Percentiles rank a stretch among this genome's conserved stretches.
Conservation (phyloP, 345 rosid species). For the Dovyalis caffra region DNA sequence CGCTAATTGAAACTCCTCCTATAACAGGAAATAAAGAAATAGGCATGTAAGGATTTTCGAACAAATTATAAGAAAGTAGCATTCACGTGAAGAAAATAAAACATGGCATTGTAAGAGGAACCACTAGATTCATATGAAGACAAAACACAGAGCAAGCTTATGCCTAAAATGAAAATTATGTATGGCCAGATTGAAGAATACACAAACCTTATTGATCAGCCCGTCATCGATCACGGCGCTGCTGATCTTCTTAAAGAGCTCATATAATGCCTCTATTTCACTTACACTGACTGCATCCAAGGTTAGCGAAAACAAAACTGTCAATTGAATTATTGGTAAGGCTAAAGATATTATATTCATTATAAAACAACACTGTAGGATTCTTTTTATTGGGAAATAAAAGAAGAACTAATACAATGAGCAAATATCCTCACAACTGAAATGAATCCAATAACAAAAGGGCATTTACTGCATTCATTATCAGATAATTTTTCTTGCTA, state of each 20-base stretch:
- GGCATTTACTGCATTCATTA: neutral
- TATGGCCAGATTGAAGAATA: neutral
- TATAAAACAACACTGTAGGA: neutral
- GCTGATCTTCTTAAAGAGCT: constrained; percentile 97
- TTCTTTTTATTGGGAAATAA: neutral
- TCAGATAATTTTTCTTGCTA: neutral
- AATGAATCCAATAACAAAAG: neutral
- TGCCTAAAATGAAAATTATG: neutral
- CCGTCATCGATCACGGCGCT: constrained; percentile 99
- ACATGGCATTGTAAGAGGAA: neutral
- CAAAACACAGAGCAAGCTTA: neutral
- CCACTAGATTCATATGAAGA: constrained; percentile 7
- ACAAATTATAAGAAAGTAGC: constrained; percentile 17
- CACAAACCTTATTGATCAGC: constrained; percentile 81
- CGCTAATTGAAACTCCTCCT: constrained; percentile 99
- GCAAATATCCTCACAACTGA: neutral
- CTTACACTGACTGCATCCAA: constrained; percentile 85
- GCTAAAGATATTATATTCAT: neutral
- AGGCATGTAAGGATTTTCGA: neutral
- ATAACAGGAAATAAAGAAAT: constrained; percentile 20
- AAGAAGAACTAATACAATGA: neutral
- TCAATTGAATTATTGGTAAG: constrained; percentile 14
- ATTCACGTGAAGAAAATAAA: neutral
- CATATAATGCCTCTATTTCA: constrained; percentile 98
- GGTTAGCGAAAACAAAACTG: constrained; percentile 14